Evolutionary conservation across 495 filamentous ascomycete genomes (phyloP), one percentile per base, ranked within the genome.

Genomic region (Pyronema omphalodes): DNA sequence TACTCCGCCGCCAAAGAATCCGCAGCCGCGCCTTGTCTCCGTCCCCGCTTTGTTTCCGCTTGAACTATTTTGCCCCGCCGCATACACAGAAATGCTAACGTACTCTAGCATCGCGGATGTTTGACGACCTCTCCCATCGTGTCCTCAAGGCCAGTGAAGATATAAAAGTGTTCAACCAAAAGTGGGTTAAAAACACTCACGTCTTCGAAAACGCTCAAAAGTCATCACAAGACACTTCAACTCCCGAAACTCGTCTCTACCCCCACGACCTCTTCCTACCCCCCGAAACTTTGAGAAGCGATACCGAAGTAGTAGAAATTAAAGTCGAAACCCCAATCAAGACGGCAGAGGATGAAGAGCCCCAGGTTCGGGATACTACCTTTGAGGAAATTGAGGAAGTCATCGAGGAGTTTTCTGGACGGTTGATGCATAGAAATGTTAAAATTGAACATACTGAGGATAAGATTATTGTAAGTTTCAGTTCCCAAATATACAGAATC

Each of bases 181-280:
- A 59, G 12, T 63, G 54, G 36, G 60, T 63, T 37, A 47, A 59
- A 6, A 54, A 29, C 11, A 37, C 49, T 14, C 17, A 11, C 34
- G 29, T 63, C 15, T 63, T 63, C 43, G 56, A 63, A 8, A 50
- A 56, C 17, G 61, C 61, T 17, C 40, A 40, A 29, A 23, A 44
- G 41, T 58, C 59, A 0, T 59, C 59, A 18, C 12, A 18, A 12
- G 45, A 18, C 34, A 52, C 57, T 23, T 57, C 61, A 1, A 6
- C 23, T 0, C 56, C 41, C 8, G 59, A 63, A 11, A 56, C 51
- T 15, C 43, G 49, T 11, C 56, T 63, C 15, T 55, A 48, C 9
- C 53, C 59, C 3, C 54, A 55, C 6, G 61, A 63, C 14, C 57
- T 62, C 37, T 63, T 63, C 53, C 54, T 63, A 7, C 53, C 57